phyloP scores from a whole-genome alignment of 129 eudicot genomes.

The Flaveria robusta region DNA sequence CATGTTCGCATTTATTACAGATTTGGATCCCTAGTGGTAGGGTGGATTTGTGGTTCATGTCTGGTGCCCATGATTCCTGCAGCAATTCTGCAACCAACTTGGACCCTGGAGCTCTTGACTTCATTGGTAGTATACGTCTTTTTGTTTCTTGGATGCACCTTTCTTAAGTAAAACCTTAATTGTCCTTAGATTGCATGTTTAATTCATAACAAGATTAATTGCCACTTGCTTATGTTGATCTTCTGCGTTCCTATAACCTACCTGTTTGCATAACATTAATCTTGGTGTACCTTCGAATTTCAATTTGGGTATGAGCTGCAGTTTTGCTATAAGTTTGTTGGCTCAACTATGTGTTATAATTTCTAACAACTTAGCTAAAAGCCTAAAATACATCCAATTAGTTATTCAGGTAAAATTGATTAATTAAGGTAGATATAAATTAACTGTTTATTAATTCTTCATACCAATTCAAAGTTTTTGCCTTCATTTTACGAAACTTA shows the following conservation, averaged over 20 bases:
- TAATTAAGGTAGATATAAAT: no score
- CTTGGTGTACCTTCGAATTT: constrained; percentile 11
- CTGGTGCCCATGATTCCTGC: constrained; percentile 74
- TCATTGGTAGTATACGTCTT: constrained; percentile 69
- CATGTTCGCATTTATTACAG: constrained; percentile 38
- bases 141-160: constrained; percentile 83
- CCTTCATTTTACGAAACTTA: no score
- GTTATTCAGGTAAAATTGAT: no score
- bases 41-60: constrained; percentile 82
- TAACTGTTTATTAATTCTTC: no score
- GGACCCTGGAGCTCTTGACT: constrained; percentile 89
- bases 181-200: constrained; percentile 24
- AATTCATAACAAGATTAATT: constrained; percentile 17
- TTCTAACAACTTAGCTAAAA: not conserved
- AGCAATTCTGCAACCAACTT: constrained; percentile 60
- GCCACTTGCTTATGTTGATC: constrained; percentile 19
- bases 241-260: constrained; percentile 6
- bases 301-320: constrained; percentile 20
- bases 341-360: not conserved
- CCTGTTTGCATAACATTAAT: constrained; percentile 16
- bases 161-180: constrained; percentile 54
- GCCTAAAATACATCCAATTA: no score
- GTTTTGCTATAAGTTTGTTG: constrained; percentile 6
- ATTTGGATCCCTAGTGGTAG: constrained; percentile 81
- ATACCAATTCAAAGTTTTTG: no score